A percentile compares a stretch with the other conserved stretches of the same genome.
These are phyloP conservation scores for Dendrostoma leiphaemia DNA, from an alignment of 2,329 filamentous ascomycete genomes.

Conservation along the genomic window DNA sequence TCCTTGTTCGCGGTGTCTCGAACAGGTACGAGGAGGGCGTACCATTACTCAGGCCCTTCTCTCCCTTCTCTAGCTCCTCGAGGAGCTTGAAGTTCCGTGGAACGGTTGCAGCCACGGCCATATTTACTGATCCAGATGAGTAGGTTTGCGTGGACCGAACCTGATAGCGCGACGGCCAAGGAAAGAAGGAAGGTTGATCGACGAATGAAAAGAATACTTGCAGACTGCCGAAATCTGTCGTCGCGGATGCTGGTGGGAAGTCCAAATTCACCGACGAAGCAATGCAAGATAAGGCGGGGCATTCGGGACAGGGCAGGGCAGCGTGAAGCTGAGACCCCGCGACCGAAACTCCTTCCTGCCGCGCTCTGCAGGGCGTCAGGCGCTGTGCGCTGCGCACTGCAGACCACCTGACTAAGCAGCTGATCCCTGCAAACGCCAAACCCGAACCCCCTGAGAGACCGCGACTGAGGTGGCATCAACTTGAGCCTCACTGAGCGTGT, in stretches of 20 bases:
- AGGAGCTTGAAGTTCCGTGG: constrained; percentile 95
- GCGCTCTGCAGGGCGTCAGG: background rate
- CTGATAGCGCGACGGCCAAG: background rate
- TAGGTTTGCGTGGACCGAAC: background rate
- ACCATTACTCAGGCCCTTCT: constrained; percentile 95
- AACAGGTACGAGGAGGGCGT: constrained; percentile 27
- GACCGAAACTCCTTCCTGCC: background rate
- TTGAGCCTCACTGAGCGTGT: no score
- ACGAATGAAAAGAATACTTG: background rate
- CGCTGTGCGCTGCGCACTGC: background rate
- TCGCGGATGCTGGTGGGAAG: background rate
- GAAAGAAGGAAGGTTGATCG: background rate
- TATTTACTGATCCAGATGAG: constrained; percentile 17
- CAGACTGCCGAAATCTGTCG: background rate
- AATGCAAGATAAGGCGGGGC: constrained; percentile 2
- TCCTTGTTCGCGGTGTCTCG: background rate
- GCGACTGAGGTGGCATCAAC: constrained; percentile 3
- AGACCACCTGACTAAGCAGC: background rate
- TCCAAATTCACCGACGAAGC: no score
- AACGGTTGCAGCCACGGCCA: constrained; percentile 52
- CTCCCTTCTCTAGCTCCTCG: constrained; percentile 97
- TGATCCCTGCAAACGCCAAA: no score
- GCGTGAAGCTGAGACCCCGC: background rate
- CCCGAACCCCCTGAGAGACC: background rate
- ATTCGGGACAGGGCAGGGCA: background rate